A percentile compares a stretch with the other conserved stretches of the same genome.
phyloP scores from a whole-genome alignment of 1,284 basidiomycete genomes.

The Vanrija sp. region DNA sequence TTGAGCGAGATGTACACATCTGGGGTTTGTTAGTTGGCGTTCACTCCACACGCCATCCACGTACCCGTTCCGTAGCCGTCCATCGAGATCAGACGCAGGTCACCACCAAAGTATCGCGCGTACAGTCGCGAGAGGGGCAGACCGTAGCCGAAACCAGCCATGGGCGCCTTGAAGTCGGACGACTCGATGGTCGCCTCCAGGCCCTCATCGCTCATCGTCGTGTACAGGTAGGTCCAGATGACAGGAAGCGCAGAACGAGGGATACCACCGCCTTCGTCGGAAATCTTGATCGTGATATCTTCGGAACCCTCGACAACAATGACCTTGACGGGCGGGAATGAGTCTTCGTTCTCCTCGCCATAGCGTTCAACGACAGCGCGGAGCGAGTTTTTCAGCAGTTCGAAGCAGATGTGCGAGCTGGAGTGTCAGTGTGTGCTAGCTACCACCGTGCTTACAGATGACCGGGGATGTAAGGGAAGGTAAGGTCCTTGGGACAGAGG shows the following conservation, averaged over 20 bases:
- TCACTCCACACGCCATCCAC: not conserved
- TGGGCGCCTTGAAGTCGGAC: slow-evolving; percentile 71
- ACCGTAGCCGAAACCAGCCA: slow-evolving; percentile 93
- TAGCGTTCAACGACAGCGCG: slow-evolving; percentile 93
- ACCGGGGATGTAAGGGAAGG: slow-evolving; percentile 94
- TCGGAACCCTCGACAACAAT: slow-evolving; percentile 88
- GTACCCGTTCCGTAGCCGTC: slow-evolving; percentile 58
- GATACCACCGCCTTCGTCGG: slow-evolving; percentile 94
- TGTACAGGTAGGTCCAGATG: slow-evolving; percentile 97
- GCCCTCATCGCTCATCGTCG: slow-evolving; percentile 87
- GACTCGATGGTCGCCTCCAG: slow-evolving; percentile 82
- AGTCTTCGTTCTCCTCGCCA: slow-evolving; percentile 67
- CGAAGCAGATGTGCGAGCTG: slow-evolving; percentile 86
- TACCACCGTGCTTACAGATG: slow-evolving; percentile 59
- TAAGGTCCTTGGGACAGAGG: slow-evolving; percentile 82
- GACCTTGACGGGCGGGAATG: slow-evolving; percentile 92
- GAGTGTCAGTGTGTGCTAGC: not conserved
- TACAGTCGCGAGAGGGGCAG: slow-evolving; percentile 77
- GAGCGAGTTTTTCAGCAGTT: slow-evolving; percentile 97
- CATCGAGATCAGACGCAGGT: slow-evolving; percentile 95
- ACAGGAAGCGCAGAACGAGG: slow-evolving; percentile 86
- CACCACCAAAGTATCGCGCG: slow-evolving; percentile 71
- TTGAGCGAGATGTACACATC: slow-evolving; percentile 46
- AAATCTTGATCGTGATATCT: slow-evolving; percentile 99
- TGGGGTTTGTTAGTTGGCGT: slow-evolving; percentile 31